phyloP scores from a whole-genome alignment of 768 basidiomycete species.

The Candolleomyces aberdarensis region DNA sequence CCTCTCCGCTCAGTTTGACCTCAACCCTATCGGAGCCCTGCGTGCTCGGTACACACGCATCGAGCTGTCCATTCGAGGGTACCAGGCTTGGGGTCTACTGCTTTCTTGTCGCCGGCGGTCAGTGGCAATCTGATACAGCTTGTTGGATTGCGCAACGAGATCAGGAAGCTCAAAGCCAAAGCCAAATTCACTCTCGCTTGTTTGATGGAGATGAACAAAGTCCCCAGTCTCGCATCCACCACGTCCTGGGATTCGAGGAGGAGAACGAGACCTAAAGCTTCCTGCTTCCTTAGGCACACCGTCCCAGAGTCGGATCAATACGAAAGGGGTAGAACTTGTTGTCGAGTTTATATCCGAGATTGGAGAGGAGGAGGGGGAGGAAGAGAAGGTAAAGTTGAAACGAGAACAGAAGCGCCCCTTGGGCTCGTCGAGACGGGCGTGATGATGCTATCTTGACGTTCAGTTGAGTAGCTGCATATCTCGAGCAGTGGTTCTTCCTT shows the following conservation, averaged over 20 bases:
- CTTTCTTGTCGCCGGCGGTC: too few species aligned
- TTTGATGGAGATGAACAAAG: conserved; percentile 71
- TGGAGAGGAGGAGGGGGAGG: too few species aligned
- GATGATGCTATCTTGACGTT: conserved; percentile 40
- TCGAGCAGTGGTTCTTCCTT: conserved; percentile 21
- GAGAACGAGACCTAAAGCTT: conserved; percentile 41
- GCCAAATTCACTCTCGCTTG: conserved; percentile 57
- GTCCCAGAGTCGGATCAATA: conserved; percentile 32
- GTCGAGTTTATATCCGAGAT: too few species aligned
- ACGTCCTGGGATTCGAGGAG: conserved; percentile 30
- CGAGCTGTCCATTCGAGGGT: conserved; percentile 51
- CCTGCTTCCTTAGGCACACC: conserved; percentile 21
- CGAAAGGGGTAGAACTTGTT: too few species aligned
- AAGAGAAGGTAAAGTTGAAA: conserved; percentile 31
- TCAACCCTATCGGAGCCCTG: conserved; percentile 50
- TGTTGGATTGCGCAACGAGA: neutral
- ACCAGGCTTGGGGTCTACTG: conserved; percentile 5
- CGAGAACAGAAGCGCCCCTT: conserved; percentile 59
- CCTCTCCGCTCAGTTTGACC: conserved; percentile 40
- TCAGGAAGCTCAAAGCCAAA: conserved; percentile 27
- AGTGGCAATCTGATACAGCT: neutral
- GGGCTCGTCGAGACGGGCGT: conserved; percentile 52
- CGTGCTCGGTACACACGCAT: conserved; percentile 49
- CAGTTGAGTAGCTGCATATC: conserved; percentile 21
- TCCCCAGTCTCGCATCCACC: conserved; percentile 56